Evolutionary conservation across 768 basidiomycete species (phyloP).

Genomic region (Amanita brunnescens): DNA sequence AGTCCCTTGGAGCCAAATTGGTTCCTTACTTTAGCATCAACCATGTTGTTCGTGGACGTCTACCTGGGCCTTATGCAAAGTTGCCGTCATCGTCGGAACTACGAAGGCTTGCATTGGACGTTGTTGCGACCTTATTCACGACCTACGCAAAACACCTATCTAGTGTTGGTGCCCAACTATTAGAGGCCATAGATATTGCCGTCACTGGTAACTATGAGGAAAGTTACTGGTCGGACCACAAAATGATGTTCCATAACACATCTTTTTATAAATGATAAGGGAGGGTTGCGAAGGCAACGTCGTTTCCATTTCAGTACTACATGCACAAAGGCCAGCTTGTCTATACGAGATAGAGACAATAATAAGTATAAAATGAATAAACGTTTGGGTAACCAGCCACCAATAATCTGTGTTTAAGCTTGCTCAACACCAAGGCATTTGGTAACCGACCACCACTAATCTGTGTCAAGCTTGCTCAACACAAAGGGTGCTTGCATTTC

Average conservation of each 20-base stretch:
- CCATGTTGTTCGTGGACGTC: conserved; percentile 65
- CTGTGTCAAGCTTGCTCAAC: not conserved
- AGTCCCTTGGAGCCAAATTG: conserved; percentile 54
- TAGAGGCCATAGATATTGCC: conserved; percentile 25
- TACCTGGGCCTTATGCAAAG: conserved; percentile 72
- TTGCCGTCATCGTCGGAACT: conserved; percentile 38
- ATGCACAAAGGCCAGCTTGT: conserved; percentile 1
- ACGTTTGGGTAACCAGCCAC: not conserved
- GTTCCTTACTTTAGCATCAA: conserved; percentile 72
- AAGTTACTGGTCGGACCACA: conserved; percentile 31
- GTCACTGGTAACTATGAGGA: conserved; percentile 29
- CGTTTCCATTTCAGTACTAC: not conserved
- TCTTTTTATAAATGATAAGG: not conserved
- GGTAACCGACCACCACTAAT: not conserved
- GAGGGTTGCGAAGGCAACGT: not conserved
- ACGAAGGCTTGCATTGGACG: conserved; percentile 56
- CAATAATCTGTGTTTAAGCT: not conserved
- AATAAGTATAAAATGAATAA: conserved; percentile 2
- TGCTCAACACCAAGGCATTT: not conserved
- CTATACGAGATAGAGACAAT: not conserved
- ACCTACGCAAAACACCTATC: conserved; percentile 1
- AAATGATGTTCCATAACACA: not conserved
- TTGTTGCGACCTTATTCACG: conserved; percentile 32
- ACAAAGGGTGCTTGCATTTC: conserved; percentile 1
- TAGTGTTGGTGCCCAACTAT: conserved; percentile 12